Conservation (phyloP, 345 rosid species). For the Euphorbia pulcherrima region DNA sequence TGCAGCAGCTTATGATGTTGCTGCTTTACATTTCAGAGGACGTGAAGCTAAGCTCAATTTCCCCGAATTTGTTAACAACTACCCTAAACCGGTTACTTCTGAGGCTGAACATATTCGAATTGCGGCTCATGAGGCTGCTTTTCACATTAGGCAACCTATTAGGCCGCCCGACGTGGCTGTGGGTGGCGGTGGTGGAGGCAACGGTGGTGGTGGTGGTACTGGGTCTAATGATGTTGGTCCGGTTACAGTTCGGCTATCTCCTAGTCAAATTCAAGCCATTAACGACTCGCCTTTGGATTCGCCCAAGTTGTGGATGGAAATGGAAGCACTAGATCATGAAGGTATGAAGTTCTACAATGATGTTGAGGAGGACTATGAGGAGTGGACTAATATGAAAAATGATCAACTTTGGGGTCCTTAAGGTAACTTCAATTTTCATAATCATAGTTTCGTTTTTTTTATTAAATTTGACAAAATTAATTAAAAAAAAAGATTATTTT, state of each 20-base stretch:
- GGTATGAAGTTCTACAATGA: constrained; percentile 5
- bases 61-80: constrained; percentile 39
- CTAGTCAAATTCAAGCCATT: constrained; percentile 76
- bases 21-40: constrained; percentile 68
- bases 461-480: no score
- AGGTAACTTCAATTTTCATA: no score
- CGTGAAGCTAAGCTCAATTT: constrained; percentile 60
- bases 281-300: constrained; percentile 76
- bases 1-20: constrained; percentile 83
- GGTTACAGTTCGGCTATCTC: constrained; percentile 52
- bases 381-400: constrained; percentile 14
- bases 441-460: no score
- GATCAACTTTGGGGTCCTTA: constrained; percentile 26
- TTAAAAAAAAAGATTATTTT: no score
- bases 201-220: constrained; percentile 1
- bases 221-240: constrained; percentile 23
- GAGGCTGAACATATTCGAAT: constrained; percentile 53
- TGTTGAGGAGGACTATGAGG: not conserved
- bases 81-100: constrained; percentile 58
- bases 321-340: constrained; percentile 13
- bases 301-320: constrained; percentile 40
- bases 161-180: not conserved
- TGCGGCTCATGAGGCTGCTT: constrained; percentile 68
- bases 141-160: not conserved
- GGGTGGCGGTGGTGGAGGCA: not conserved